These are phyloP conservation scores for Blepharisma undulans DNA, from an alignment of 169 alveolate genomes.

Conservation along the genomic window DNA sequence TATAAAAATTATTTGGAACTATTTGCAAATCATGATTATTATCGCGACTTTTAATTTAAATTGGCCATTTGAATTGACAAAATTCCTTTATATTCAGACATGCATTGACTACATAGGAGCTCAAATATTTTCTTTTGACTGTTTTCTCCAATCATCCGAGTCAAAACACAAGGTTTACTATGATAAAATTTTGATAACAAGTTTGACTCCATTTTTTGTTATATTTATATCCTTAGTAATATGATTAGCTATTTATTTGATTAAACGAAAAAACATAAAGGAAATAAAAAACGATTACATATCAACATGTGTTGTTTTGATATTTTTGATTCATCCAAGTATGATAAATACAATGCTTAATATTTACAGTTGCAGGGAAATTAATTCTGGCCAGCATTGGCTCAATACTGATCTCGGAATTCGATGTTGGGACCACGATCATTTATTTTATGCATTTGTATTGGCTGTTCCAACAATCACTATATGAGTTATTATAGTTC, in stretches of 20 bases:
- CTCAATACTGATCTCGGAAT: not conserved
- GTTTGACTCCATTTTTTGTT: not conserved
- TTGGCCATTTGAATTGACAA: not conserved
- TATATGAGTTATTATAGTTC: conserved; percentile 60
- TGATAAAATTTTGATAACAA: not conserved
- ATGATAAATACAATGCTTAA: not conserved
- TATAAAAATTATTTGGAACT: conserved; percentile 15
- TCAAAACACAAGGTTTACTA: not conserved
- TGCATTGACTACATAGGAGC: not conserved
- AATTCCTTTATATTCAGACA: not conserved
- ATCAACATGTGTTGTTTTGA: not conserved
- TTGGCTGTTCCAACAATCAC: conserved; percentile 49
- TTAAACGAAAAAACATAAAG: not conserved
- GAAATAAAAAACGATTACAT: not conserved
- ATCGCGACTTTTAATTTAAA: not conserved
- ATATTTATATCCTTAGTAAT: not conserved
- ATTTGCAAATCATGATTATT: not conserved
- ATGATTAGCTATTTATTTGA: not conserved
- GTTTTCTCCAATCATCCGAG: not conserved
- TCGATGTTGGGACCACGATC: not conserved
- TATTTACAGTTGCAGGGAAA: not conserved
- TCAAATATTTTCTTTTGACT: not conserved
- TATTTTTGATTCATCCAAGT: conserved; percentile 7
- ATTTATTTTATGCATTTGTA: not conserved
- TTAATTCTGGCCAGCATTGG: not conserved